Evolutionary conservation across 2,329 filamentous ascomycete genomes (phyloP), one percentile per base, ranked within the genome.

Genomic region (Pochonia chlamydosporia): DNA sequence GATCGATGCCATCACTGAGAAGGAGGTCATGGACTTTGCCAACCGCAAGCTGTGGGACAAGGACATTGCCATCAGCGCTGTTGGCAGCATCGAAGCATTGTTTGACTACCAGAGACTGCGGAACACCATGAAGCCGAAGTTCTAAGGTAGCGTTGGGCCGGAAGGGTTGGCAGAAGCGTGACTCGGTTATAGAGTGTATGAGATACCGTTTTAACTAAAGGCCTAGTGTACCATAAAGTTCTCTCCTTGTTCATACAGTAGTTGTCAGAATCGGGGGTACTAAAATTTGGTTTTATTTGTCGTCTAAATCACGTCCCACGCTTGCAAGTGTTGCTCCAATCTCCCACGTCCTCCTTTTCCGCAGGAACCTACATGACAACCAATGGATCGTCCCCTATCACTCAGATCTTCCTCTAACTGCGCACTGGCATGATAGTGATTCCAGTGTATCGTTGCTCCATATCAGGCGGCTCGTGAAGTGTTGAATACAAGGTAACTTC

Each of bases 1-100:
- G 58, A 89, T 99, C 59, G 85, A 91, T 63, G 78, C 75, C 60
- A 92, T 99, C 65, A 89, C 89, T 56, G 90, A 91, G 72, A 95
- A 95, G 79, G 89, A 97, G 63, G 89, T 99, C 56, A 96, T 96
- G 88, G 83, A 87, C 62, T 99, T 97, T 67, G 92, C 92, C 62
- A 86, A 88, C 78, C 83, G 84, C 71, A 96, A 93, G 76, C 76
- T 99, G 52, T 99, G 93, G 93, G 93, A 99, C 74, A 87, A 92
- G 73, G 93, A 99, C 68, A 77, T 99, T 61, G 93, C 93, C 62
- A 80, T 99, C 68, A 91, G 85, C 66, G 93, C 92, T 28, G 88
- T 97, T 56, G 93, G 93, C 58, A 85, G 82, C 73, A 90, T 97
- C 64, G 93, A 97, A 80, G 92, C 84, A 66, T 69, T 85, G 49